phyloP scores from a whole-genome alignment of 2,329 filamentous ascomycete species.

The Cadophora sp. region DNA sequence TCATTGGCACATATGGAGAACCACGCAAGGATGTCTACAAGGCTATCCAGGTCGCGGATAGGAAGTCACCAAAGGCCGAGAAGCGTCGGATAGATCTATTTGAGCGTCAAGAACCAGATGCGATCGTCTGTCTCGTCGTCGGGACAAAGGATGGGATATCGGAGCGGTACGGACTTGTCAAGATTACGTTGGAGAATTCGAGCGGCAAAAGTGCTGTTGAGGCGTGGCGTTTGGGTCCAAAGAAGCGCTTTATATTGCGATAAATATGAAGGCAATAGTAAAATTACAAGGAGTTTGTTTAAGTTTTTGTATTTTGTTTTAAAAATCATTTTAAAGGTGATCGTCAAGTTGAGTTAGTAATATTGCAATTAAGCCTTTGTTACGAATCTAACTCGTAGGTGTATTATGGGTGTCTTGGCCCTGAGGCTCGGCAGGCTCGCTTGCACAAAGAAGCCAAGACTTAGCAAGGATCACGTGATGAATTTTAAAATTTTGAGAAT shows the following conservation, averaged over 20 bases:
- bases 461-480: too few relatives aligned
- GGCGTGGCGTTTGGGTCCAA: neutral
- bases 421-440: too few relatives aligned
- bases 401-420: too few relatives aligned
- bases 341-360: neutral
- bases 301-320: conserved; percentile 3
- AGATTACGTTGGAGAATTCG: neutral
- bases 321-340: neutral
- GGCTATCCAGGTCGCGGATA: conserved; percentile 1
- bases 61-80: neutral
- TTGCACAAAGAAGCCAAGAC: too few relatives aligned
- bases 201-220: neutral
- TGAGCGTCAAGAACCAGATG: neutral
- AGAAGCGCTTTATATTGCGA: conserved; percentile 2
- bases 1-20: conserved; percentile 2
- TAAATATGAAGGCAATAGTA: neutral
- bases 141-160: neutral
- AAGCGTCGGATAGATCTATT: conserved; percentile 1
- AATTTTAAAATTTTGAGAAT: too few relatives aligned
- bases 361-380: neutral
- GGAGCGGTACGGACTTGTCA: neutral
- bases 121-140: neutral
- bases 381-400: too few relatives aligned
- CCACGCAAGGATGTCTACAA: neutral
- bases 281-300: neutral